phyloP scores from a whole-genome alignment of 176 grass and related monocot species.

The Echinochloa phyllopogon region DNA sequence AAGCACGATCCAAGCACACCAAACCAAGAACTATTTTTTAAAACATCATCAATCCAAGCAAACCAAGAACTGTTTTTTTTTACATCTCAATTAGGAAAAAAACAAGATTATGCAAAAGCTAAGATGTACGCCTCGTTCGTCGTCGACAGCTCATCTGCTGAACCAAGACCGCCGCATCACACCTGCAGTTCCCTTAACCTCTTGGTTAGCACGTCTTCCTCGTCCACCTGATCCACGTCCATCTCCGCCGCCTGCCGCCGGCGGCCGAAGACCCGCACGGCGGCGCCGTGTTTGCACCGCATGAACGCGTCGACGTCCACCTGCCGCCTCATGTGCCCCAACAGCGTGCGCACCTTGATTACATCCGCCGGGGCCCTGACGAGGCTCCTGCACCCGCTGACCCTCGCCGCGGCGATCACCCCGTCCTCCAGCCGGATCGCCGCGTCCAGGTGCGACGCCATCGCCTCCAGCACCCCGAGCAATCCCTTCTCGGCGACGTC shows the following conservation, averaged over 20 bases:
- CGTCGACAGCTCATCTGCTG: too few species aligned
- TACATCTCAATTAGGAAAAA: too few species aligned
- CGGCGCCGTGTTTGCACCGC: not conserved
- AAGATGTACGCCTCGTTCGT: too few species aligned
- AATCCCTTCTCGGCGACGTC: not conserved
- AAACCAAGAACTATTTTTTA: too few species aligned
- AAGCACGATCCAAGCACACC: too few species aligned
- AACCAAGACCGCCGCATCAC: too few species aligned
- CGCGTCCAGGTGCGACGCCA: not conserved
- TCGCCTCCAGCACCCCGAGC: constrained; percentile 13
- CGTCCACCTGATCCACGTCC: not conserved
- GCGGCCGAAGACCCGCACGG: not conserved
- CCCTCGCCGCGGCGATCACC: not conserved
- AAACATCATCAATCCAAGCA: too few species aligned
- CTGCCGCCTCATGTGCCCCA: not conserved
- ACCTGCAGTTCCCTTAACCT: not conserved
- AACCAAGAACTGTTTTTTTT: too few species aligned
- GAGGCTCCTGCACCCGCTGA: not conserved
- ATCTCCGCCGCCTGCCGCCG: not conserved
- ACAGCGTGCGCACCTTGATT: not conserved
- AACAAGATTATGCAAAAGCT: not conserved
- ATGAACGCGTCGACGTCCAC: not conserved
- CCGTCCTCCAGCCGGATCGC: not conserved
- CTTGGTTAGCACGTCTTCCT: not conserved
- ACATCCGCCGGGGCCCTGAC: not conserved